Evolutionary conservation across 148 eudicot genomes (phyloP).

Genomic region (Rhododendron molle): DNA sequence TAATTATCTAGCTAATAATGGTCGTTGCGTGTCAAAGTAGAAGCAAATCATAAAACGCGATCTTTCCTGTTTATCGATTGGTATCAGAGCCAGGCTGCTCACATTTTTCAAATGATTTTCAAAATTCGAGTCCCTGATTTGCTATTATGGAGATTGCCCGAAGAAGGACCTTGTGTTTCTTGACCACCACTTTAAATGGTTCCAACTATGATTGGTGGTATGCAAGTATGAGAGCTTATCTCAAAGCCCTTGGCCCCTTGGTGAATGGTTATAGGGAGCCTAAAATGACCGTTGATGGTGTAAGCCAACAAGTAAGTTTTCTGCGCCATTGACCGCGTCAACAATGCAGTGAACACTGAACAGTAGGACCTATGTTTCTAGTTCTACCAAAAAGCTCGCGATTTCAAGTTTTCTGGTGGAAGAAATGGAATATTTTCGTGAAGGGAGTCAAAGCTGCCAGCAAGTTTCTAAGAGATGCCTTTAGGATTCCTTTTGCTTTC

Average conservation of each 20-base stretch:
- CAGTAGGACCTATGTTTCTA: not conserved
- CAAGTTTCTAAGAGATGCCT: not conserved
- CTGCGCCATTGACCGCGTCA: not conserved
- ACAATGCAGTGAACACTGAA: not conserved
- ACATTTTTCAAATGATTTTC: too few species aligned
- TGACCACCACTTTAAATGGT: not conserved
- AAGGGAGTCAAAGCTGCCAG: not conserved
- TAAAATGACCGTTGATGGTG: not conserved
- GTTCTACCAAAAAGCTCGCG: not conserved
- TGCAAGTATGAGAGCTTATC: not conserved
- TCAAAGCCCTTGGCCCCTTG: not conserved
- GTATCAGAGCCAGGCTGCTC: not conserved
- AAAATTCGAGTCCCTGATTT: not conserved
- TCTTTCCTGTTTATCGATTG: not conserved
- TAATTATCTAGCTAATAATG: not conserved
- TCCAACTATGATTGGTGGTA: not conserved
- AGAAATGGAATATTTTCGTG: not conserved
- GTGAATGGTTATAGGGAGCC: not conserved
- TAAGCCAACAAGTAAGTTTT: not conserved
- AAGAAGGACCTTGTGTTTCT: not conserved
- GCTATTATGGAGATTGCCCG: not conserved
- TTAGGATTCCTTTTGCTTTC: not conserved
- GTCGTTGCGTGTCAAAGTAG: not conserved
- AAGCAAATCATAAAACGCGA: not conserved
- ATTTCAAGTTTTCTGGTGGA: not conserved